phyloP scores from a whole-genome alignment of 768 basidiomycete species.

The Kondoa subrosea region DNA sequence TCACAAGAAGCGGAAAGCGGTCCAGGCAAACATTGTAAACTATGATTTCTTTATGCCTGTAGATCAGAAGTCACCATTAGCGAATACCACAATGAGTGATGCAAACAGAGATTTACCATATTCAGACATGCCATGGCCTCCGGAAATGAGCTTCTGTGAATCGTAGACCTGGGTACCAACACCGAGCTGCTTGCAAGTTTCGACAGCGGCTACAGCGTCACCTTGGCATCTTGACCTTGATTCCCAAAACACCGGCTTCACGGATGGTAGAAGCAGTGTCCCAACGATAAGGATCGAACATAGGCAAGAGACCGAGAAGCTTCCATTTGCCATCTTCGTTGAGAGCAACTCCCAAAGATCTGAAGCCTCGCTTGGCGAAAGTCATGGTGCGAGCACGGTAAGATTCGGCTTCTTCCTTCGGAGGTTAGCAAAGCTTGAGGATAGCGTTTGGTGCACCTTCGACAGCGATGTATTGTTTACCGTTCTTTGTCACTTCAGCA shows the following conservation, averaged over 20 bases:
- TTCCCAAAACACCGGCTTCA: conserved; percentile 37
- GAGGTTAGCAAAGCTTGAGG: conserved; percentile 35
- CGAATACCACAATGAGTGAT: too few species aligned
- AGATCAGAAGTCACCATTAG: too few species aligned
- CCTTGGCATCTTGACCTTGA: conserved; percentile 43
- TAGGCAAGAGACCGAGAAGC: conserved; percentile 36
- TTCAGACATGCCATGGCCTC: conserved; percentile 34
- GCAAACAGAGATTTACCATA: too few species aligned
- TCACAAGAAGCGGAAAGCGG: too few species aligned
- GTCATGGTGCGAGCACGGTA: conserved; percentile 33
- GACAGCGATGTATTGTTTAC: conserved; percentile 36
- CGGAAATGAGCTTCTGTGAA: conserved; percentile 37
- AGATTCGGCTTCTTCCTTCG: conserved; percentile 30
- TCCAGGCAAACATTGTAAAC: too few species aligned
- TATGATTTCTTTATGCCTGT: too few species aligned
- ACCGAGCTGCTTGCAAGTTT: conserved; percentile 38
- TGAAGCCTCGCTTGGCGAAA: conserved; percentile 39
- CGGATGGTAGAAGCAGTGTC: conserved; percentile 38
- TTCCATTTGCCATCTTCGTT: conserved; percentile 38
- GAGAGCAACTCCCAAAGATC: conserved; percentile 39
- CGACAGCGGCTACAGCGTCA: conserved; percentile 40
- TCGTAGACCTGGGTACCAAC: conserved; percentile 40
- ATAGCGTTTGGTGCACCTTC: conserved; percentile 41
- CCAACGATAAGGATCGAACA: conserved; percentile 39
- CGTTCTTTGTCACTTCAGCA: conserved; percentile 38